Base-by-base conservation (phyloP, 345 rosid species). In the Clausena lansium region DNA sequence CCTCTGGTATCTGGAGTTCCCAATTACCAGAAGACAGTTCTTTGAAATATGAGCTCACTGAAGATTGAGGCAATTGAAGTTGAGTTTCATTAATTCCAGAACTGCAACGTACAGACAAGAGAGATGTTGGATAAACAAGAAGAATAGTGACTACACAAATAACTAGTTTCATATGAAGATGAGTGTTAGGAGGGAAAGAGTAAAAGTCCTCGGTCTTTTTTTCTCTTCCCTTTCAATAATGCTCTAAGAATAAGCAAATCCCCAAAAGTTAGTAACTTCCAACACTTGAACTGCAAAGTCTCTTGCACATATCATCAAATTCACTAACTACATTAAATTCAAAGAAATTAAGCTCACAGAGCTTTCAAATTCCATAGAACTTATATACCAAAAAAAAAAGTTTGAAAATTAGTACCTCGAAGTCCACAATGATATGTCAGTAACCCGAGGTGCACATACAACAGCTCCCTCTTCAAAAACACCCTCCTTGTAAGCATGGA, bases 391-490 rank as follows among this genome's bases (percentile, higher is more conserved):
- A 59, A 71, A 30, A 50, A 35, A 7, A 4, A 60, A 38, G 9
- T 17, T 47, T 1, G 17, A 9, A 27, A 73, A 69, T 76, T 24
- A 47, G 27, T 82, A 95, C 96, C 98, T 91, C 64, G 86, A 88
- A 82, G 85, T 86, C 87, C 86, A 80, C 15, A 77, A 36, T 22
- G 86, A 86, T 80, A 90, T 76, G 84, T 93, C 98, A 38, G 81
- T 58, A 33, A 80, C 79, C 71, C 19, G 66, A 55, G 95, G 97
- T 47, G 94, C 94, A 64, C 97, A 89, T 61, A 95, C 81, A 79
- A 95, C 84, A 6, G 98, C 97, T 38, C 97, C 96, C 70, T 89
- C 98, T 83, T 93, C 97, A 57, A 92, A 86, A 80, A 86, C 82
- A 58, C 98, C 94, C 81, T 92, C 89, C 84, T 86, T 91, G 80